Evolutionary conservation across 1,284 basidiomycete genomes (phyloP), one percentile per base, ranked within the genome.

Genomic region (Anthracocystis walkeri): DNA sequence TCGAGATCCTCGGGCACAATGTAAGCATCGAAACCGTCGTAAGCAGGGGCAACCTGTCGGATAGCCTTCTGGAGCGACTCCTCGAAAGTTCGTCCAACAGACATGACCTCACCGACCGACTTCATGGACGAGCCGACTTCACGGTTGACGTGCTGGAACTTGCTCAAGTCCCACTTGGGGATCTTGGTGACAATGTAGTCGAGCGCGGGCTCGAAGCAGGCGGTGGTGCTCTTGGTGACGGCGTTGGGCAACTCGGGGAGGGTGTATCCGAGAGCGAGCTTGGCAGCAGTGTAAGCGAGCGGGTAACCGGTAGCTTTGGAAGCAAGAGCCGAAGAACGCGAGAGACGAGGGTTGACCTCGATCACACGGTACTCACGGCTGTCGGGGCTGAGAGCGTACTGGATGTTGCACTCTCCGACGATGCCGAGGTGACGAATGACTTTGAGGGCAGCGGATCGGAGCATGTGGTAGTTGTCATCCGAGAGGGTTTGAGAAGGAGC

Each of bases 141-240:
- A 67, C 96, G 92, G 86, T 97, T 92, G 66, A 99, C 97, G 83
- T 89, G 88, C 84, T 97, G 95, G 89, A 99, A 98, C 87, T 99
- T 99, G 79, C 95, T 94, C 70, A 99, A 88, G 87, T 99, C 97
- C 82, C 97, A 99, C 87, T 98, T 98, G 79, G 97, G 97, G 80
- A 99, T 99, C 88, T 99, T 99, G 65, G 95, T 98, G 75, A 99
- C 96, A 84, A 99, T 97, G 87, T 99, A 99, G 87, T 99, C 97
- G 56, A 99, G 89, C 14, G 95, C 95, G n/a, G 97, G 96, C 86
- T 99, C 97, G 87, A 99, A 99, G 87, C 97, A 99, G 2, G 97
- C 97, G 7, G 96, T 99, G 5, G 97, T 99, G 16, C 94, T 96
- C 88, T 99, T 99, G 59, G 97, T 99, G 67, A 99, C 97, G 33